Evolutionary conservation across 2,329 filamentous ascomycete genomes (phyloP), one percentile per base, ranked within the genome.

Genomic region (Ophiocordyceps polyrhachis-furcata): DNA sequence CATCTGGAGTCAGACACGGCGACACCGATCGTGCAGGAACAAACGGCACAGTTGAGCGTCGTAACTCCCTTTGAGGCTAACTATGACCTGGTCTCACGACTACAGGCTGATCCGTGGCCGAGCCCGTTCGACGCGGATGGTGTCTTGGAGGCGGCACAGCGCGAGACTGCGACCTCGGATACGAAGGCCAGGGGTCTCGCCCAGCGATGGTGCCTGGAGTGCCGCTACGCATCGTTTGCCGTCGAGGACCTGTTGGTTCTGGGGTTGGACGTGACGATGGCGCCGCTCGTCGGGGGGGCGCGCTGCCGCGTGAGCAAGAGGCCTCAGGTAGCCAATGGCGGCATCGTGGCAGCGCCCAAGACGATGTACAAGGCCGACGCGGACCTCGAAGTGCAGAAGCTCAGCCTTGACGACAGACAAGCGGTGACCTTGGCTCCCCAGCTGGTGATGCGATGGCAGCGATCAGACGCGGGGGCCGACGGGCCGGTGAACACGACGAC

Each of bases 1-100:
- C 77, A 83, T 53, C 69, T 96, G 2, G 67, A 79, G 3, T 83
- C 83, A 6, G 88, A 96, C 56, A 67, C 78, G 0, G 81, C 83
- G 43, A 94, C 87, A 1, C 79, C 81, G 1, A 81, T 96, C 37
- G 76, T 79, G 35, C 89, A 93, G 59, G 75, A 73, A 2, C 64
- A 81, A 20, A 70, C 76, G 1, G 71, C 83, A 37, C 78, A 81
- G 44, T 60, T 96, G 5, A 73, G 77, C 35, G 73, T 95, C 45
- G 76, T 85, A 45, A 80, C 78, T 43, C 86, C 89, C 0, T 96
- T 98, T 53, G 87, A 94, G 62, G 84, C 87, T 15, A 91, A 83
- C 55, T 95, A 93, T 59, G 85, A 93, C 49, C 76, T 96, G 49
- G 71, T 80, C 13, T 87, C 91, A 12, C 74, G 82, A 11, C 68